Conservation (phyloP, 176 grass and related monocot genomes). For the Bonia amplexicaulis region DNA sequence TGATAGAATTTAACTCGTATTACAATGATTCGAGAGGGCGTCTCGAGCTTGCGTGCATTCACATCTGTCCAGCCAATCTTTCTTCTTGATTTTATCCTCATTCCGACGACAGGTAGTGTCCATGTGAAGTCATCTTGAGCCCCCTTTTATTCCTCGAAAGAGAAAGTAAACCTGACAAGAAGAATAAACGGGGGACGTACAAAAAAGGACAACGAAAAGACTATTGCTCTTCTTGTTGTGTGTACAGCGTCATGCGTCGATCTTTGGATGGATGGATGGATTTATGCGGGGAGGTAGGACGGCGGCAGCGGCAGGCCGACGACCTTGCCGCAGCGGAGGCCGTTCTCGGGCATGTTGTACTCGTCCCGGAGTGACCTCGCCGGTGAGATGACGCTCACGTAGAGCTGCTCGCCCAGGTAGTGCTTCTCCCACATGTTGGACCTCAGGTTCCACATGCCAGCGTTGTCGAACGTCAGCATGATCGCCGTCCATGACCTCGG, state of each 20-base stretch:
- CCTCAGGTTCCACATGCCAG: slow-evolving; percentile 92
- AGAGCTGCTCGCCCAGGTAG: slow-evolving; percentile 79
- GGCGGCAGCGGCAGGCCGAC: slow-evolving; percentile 64
- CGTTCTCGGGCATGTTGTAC: slow-evolving; percentile 67
- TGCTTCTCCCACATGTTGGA: slow-evolving; percentile 71
- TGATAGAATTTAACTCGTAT: slow-evolving; percentile 31
- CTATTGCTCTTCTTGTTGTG: background rate
- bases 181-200: background rate
- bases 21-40: slow-evolving; percentile 39
- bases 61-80: slow-evolving; percentile 14
- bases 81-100: slow-evolving; percentile 21
- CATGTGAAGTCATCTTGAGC: slow-evolving; percentile 17
- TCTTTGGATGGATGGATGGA: background rate
- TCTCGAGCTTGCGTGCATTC: slow-evolving; percentile 21
- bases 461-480: slow-evolving; percentile 92
- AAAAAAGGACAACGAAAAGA: slow-evolving; percentile 19
- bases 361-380: slow-evolving; percentile 81
- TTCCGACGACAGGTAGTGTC: background rate
- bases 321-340: slow-evolving; percentile 65
- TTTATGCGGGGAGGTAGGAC: slow-evolving; percentile 44
- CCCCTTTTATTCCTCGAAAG: slow-evolving; percentile 34
- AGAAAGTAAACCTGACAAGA: slow-evolving; percentile 19
- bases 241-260: slow-evolving; percentile 19
- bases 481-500: slow-evolving; percentile 91
- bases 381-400: slow-evolving; percentile 73